Evolutionary conservation across 2,329 filamentous ascomycete genomes (phyloP).

Genomic region (Albifimbria verrucaria): DNA sequence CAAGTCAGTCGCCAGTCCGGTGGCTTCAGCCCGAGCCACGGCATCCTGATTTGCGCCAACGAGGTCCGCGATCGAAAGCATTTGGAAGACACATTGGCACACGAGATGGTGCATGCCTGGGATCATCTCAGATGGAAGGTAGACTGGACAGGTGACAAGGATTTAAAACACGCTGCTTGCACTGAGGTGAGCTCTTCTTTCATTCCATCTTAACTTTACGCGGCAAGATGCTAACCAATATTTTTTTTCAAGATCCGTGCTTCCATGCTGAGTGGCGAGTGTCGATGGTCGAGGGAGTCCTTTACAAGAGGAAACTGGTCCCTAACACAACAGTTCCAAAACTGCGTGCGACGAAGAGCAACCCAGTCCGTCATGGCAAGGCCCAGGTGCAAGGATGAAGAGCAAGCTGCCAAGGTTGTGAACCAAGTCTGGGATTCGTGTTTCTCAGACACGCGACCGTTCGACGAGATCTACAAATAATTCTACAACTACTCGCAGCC

Average conservation of each 20-base stretch:
- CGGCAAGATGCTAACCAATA: slow-evolving; percentile 1
- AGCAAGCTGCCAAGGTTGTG: slow-evolving; percentile 81
- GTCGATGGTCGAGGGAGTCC: slow-evolving; percentile 83
- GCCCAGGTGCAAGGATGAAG: slow-evolving; percentile 78
- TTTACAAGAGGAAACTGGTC: slow-evolving; percentile 83
- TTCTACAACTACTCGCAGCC: too few species aligned
- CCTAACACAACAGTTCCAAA: slow-evolving; percentile 87
- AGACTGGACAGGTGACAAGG: slow-evolving; percentile 66
- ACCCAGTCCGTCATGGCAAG: slow-evolving; percentile 75
- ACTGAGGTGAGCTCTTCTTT: slow-evolving; percentile 64
- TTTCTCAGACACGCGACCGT: slow-evolving; percentile 89
- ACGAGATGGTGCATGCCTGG: slow-evolving; percentile 98
- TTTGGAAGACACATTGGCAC: slow-evolving; percentile 88
- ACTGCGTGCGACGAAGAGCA: slow-evolving; percentile 82
- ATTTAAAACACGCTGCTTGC: slow-evolving; percentile 87
- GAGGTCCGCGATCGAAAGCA: slow-evolving; percentile 77
- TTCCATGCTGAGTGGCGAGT: slow-evolving; percentile 89
- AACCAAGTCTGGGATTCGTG: slow-evolving; percentile 99
- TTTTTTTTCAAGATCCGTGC: slow-evolving; percentile 70
- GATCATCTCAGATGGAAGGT: slow-evolving; percentile 91
- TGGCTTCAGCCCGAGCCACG: slow-evolving; percentile 82
- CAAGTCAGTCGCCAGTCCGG: slow-evolving; percentile 65
- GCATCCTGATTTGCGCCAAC: slow-evolving; percentile 91
- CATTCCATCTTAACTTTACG: not conserved
- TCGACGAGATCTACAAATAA: slow-evolving; percentile 92